Conservation (phyloP, 768 basidiomycete species). For the Boletus rex-veris region DNA sequence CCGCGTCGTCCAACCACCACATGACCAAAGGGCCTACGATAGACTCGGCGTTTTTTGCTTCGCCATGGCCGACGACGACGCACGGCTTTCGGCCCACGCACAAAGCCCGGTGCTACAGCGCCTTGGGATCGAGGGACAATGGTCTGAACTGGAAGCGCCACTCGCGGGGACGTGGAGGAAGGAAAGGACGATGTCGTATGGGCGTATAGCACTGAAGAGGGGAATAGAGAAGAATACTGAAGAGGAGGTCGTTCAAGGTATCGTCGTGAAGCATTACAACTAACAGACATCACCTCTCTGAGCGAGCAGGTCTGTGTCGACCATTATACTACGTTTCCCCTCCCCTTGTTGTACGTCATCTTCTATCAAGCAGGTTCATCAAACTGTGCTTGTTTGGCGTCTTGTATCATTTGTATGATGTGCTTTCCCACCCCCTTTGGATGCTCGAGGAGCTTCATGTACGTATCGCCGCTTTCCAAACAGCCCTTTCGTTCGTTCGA, state of each 20-base stretch:
- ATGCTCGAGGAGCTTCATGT: too few relatives aligned
- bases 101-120: slow-evolving; percentile 49
- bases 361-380: too few relatives aligned
- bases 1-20: slow-evolving; percentile 55
- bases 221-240: slow-evolving; percentile 43
- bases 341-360: too few relatives aligned
- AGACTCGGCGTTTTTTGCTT: slow-evolving; percentile 61
- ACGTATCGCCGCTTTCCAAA: too few relatives aligned
- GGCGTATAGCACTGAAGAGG: slow-evolving; percentile 40
- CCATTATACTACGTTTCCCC: too few relatives aligned
- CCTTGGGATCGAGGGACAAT: slow-evolving; percentile 37
- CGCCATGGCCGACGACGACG: slow-evolving; percentile 47
- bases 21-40: slow-evolving; percentile 44
- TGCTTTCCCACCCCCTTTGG: too few relatives aligned
- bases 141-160: slow-evolving; percentile 39
- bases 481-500: too few relatives aligned
- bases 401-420: too few relatives aligned
- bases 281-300: slow-evolving; percentile 11
- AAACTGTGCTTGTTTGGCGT: too few relatives aligned
- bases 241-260: slow-evolving; percentile 51
- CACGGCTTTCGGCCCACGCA: slow-evolving; percentile 40
- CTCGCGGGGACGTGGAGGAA: slow-evolving; percentile 51
- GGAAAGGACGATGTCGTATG: slow-evolving; percentile 49
- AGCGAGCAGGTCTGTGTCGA: too few relatives aligned
- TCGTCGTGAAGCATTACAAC: slow-evolving; percentile 57